Evolutionary conservation across 208 protist genomes (phyloP).

Genomic region (Wallacemonas collosoma): DNA sequence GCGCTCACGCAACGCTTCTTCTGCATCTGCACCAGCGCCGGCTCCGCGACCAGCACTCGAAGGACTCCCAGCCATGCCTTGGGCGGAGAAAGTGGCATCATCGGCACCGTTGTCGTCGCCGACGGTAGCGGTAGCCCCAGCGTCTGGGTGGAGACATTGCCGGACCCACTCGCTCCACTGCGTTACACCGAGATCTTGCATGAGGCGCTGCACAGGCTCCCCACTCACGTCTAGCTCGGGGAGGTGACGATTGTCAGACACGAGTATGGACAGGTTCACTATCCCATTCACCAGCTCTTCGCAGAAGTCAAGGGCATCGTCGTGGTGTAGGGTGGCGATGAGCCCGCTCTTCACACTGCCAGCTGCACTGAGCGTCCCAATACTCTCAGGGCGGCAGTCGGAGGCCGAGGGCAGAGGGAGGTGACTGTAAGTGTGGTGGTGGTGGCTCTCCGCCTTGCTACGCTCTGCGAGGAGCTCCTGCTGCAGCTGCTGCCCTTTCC

Average conservation of each 20-base stretch:
- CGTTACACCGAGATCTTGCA: conserved; percentile 67
- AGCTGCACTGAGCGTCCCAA: background rate
- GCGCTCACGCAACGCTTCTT: background rate
- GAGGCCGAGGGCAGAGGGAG: background rate
- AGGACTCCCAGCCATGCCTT: background rate
- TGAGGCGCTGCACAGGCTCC: conserved; percentile 47
- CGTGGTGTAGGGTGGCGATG: conserved; percentile 11
- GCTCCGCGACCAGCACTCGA: conserved; percentile 1
- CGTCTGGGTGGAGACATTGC: conserved; percentile 34
- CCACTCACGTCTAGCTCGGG: conserved; percentile 29
- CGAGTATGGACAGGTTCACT: conserved; percentile 59
- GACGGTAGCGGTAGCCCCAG: background rate
- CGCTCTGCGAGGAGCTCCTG: conserved; percentile 19
- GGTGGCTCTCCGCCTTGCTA: background rate
- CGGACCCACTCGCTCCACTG: conserved; percentile 69
- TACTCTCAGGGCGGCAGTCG: background rate
- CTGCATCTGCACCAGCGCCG: background rate
- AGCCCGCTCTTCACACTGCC: conserved; percentile 7
- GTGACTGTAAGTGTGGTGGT: background rate
- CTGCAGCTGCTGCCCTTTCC: conserved; percentile 13
- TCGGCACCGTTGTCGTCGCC: conserved; percentile 1
- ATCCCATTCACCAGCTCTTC: conserved; percentile 46
- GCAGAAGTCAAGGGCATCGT: conserved; percentile 38
- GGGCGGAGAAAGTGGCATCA: background rate
- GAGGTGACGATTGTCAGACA: conserved; percentile 78